Base-by-base conservation (phyloP, 176 grass and related monocot species). In the Oryza australiensis region DNA sequence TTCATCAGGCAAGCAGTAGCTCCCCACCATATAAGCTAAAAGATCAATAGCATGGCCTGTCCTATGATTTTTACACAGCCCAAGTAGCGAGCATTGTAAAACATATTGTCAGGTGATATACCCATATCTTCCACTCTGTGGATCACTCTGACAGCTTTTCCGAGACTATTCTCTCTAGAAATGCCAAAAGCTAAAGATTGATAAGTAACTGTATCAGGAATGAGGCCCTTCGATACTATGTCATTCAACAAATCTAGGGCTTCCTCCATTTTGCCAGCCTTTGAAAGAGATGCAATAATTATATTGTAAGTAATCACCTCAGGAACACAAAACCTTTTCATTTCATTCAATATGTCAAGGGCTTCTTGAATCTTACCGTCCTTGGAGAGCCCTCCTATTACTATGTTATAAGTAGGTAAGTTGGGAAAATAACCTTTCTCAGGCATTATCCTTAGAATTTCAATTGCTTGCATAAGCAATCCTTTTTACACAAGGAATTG, bases 31-130 rank as follows among this genome's bases (percentile, higher is more conserved):
- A 82, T 79, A 70, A 72, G 68, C 73, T 70, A 90, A 87, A 68
- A 87, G 78, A 75, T 93, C 74, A 32, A 90, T 93, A 65, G 87
- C 87, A 9, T 68, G 20, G 23, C 78, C 80, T 5, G 68, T 87
- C 66, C 77, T 86, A 87, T 82, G 26, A 30, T 72, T 62, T 85
- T 85, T 86, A 71, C 85, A 90, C 42, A 90, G 75, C 28, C 77
- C 85, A 76, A 90, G 79, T 5, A 93, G 79, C 26, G 90, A 48
- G 77, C 80, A 79, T 93, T 90, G 33, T 85, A 93, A 37, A 82
- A 73, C 41, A 70, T 82, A 27, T 64, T 81, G 80, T 68, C 80
- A 59, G 85, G 87, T 75, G 68, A 82, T 16, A 87, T 79, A 12
- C 87, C 81, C 69, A 90, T 79, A 37, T 87, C 83, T 53, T 93